phyloP scores from a whole-genome alignment of 345 rosid species.

The Acer campestre region DNA sequence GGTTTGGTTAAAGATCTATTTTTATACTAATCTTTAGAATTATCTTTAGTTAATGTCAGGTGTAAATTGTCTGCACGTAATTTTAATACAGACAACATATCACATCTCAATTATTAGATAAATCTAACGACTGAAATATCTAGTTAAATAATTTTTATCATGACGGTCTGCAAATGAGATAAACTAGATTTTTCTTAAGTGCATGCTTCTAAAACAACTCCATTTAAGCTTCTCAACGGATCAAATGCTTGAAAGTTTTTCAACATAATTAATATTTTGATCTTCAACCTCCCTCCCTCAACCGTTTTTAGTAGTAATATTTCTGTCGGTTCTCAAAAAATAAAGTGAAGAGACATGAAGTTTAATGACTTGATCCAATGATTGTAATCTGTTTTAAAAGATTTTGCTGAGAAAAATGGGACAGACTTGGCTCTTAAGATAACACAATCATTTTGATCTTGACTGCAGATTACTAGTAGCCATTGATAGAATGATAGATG shows the following conservation, averaged over 20 bases:
- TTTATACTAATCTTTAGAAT: too few species aligned
- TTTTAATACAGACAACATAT: too few species aligned
- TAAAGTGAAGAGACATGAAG: not conserved
- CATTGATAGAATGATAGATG: constrained; percentile 22
- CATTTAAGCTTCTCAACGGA: not conserved
- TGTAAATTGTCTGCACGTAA: too few species aligned
- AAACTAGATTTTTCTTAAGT: not conserved
- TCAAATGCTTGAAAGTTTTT: not conserved
- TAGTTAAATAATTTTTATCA: too few species aligned
- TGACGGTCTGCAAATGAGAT: not conserved
- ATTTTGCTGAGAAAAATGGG: constrained; percentile 23
- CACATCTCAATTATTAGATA: too few species aligned
- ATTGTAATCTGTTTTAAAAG: constrained; percentile 19
- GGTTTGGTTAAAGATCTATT: too few species aligned
- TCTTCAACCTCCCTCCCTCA: not conserved
- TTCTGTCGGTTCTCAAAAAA: not conserved
- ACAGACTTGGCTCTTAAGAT: constrained; percentile 29
- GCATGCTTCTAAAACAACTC: not conserved
- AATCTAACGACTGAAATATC: too few species aligned
- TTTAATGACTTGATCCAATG: constrained; percentile 7
- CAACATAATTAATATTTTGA: not conserved
- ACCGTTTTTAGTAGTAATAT: not conserved
- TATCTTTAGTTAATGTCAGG: too few species aligned
- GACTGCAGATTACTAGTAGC: constrained; percentile 30
- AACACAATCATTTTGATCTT: constrained; percentile 36